phyloP scores from a whole-genome alignment of 306 rosid species.

The Trichosanthes cucumerina region DNA sequence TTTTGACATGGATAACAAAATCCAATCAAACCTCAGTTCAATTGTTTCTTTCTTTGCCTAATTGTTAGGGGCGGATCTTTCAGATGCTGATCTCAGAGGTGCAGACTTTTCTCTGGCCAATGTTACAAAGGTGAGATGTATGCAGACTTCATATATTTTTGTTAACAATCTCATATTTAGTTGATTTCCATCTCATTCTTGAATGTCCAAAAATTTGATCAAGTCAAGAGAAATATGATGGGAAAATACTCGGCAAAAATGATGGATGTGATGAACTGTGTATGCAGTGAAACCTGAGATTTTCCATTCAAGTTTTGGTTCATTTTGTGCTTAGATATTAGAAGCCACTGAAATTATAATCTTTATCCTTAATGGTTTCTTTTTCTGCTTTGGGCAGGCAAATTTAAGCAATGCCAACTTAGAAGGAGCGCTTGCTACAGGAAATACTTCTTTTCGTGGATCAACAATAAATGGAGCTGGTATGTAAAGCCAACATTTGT shows the following conservation, averaged over 20 bases:
- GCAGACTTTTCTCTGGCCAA: conserved; percentile 89
- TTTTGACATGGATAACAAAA: background rate
- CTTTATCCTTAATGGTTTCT: background rate
- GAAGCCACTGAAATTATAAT: background rate
- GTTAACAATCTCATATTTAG: background rate
- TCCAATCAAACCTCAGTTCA: background rate
- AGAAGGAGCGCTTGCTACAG: conserved; percentile 92
- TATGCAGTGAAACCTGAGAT: background rate
- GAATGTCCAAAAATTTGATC: background rate
- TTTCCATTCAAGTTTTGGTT: background rate
- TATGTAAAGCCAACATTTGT: conserved; percentile 18
- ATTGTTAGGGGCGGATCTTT: conserved; percentile 76
- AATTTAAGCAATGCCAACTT: conserved; percentile 82
- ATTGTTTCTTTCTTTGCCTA: background rate
- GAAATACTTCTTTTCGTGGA: conserved; percentile 85
- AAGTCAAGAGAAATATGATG: background rate
- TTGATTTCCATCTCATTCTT: background rate
- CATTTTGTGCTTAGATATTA: background rate
- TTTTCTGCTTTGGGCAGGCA: conserved; percentile 41
- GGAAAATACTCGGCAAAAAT: background rate
- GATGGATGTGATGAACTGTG: background rate
- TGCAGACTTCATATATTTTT: background rate
- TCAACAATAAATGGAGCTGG: conserved; percentile 76
- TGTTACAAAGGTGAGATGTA: conserved; percentile 63
- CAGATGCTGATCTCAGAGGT: conserved; percentile 81